Conservation (phyloP, 73 alveolate genomes). For the Symbiodinium natans region DNA sequence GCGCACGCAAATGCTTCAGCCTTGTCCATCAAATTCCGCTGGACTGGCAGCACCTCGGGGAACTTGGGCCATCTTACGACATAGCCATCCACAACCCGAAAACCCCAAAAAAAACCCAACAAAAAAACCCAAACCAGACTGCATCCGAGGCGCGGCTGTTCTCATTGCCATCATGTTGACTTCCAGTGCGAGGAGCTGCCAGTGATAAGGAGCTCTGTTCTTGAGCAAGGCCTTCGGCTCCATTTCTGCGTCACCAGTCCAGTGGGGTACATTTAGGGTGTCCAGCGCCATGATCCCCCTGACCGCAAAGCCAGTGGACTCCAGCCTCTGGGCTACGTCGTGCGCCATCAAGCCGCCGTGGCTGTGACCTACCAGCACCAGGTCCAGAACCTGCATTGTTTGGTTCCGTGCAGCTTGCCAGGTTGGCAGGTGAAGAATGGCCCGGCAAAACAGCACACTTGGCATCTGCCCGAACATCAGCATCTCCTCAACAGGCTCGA, state of each 20-base stretch:
- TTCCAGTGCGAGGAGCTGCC: not conserved
- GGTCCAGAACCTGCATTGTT: not conserved
- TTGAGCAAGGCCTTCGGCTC: not conserved
- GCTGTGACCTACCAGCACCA: not conserved
- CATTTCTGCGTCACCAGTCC: not conserved
- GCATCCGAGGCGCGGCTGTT: no score
- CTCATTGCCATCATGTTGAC: not conserved
- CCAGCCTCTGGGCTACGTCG: not conserved
- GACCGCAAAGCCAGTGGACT: not conserved
- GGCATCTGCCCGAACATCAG: not conserved
- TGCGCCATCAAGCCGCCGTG: not conserved
- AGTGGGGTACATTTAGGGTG: not conserved
- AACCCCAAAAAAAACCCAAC: no score
- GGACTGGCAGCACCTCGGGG: no score
- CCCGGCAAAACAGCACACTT: not conserved
- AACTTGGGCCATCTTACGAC: no score
- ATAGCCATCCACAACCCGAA: no score
- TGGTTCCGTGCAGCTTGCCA: not conserved
- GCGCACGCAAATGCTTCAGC: no score
- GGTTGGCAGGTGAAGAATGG: not conserved
- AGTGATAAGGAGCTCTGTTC: not conserved
- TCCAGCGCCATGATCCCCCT: not conserved
- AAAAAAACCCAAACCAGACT: no score
- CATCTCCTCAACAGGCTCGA: not conserved
- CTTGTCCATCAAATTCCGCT: no score